Evolutionary conservation across 768 basidiomycete species (phyloP).

Genomic region (Russula vinacea): DNA sequence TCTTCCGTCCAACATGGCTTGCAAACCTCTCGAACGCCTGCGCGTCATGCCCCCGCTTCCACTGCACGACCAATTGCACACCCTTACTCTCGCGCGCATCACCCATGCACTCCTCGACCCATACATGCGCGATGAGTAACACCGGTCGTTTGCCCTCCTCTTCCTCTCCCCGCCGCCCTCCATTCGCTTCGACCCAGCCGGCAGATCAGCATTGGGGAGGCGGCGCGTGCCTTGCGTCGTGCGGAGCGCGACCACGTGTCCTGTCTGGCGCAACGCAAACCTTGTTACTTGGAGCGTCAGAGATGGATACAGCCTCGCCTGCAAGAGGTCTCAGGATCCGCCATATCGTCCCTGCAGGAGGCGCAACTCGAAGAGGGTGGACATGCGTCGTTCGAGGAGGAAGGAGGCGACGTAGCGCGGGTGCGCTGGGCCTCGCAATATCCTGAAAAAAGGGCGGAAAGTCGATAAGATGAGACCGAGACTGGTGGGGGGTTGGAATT

Average conservation of each 20-base stretch:
- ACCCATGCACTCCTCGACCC: slow-evolving; percentile 18
- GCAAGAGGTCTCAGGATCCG: slow-evolving; percentile 39
- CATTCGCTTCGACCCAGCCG: neutral
- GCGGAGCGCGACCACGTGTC: slow-evolving; percentile 71
- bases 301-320: slow-evolving; percentile 29
- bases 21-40: slow-evolving; percentile 62
- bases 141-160: neutral
- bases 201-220: neutral
- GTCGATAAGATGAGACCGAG: slow-evolving; percentile 36
- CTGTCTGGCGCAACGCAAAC: slow-evolving; percentile 24
- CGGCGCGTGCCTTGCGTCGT: slow-evolving; percentile 41
- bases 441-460: slow-evolving; percentile 36
- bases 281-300: slow-evolving; percentile 3
- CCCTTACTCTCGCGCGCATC: neutral
- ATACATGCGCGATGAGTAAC: slow-evolving; percentile 33
- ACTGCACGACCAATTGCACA: slow-evolving; percentile 48
- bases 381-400: slow-evolving; percentile 56
- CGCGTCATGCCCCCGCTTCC: slow-evolving; percentile 61
- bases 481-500: neutral
- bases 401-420: slow-evolving; percentile 49
- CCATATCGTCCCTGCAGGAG: slow-evolving; percentile 31
- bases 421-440: slow-evolving; percentile 40
- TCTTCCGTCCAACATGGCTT: slow-evolving; percentile 58
- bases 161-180: slow-evolving; percentile 4
- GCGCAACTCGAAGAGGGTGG: slow-evolving; percentile 38